Evolutionary conservation across 495 filamentous ascomycete genomes (phyloP), one percentile per base, ranked within the genome.

Genomic region (Pyrenopolyporus hunteri): DNA sequence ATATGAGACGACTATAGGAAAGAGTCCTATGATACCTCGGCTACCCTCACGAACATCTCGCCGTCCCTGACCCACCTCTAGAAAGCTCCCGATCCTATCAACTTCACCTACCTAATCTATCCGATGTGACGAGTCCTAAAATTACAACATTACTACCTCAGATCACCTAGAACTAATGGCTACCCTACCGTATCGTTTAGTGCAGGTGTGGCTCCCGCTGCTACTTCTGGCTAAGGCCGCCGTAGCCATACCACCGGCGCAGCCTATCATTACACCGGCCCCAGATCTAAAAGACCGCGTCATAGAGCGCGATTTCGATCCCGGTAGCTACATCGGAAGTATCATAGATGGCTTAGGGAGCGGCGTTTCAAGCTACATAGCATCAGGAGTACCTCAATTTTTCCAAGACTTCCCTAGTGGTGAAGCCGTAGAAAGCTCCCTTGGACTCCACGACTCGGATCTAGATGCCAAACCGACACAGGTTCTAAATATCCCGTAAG

Each of bases 371-470:
- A 79, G 78, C 13, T 87, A 82, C 57, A 76, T 87, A 37, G 83
- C 84, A 8, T 84, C 82, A 3, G 86, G 86, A 33, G 77, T 90
- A 0, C 83, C 84, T 8, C 80, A 85, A 28, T 88, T 81, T 75
- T 89, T 89, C 74, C 84, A 88, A 57, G 80, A 80, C 56, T 82
- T 90, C 47, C 88, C 88, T 1, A 85, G 79, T 26, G 86, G 87
- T 26, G 70, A 74, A 20, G 74, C 75, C 3, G 87, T 89, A 4
- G 70, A 78, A 61, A 86, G 78, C 54, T 80, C 80, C 33, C 74
- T 91, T 2, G 83, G 84, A 2, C 73, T 92, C 35, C 71, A 79
- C 45, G 77, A 82, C 46, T 65, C 65, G 9, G 79, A 85, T n/a
- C 70, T 90, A 17, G 76, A 68, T 10, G 81, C 85, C 4, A 71